Conservation (phyloP, 495 filamentous ascomycete genomes). For the Xylaria scruposa region DNA sequence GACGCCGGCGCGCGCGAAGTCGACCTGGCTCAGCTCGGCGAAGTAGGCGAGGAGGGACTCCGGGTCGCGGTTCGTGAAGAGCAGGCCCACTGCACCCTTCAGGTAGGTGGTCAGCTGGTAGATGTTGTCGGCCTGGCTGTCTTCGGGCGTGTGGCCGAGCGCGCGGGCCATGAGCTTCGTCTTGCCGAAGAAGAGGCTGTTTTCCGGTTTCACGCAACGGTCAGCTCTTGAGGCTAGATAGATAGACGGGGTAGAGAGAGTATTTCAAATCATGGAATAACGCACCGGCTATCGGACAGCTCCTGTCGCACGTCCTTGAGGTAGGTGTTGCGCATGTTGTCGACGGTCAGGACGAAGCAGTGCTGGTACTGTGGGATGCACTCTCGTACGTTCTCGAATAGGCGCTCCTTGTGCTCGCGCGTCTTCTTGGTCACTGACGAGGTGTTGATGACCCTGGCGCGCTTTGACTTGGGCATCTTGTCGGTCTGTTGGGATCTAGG, state of each 20-base stretch:
- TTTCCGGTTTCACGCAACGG: not conserved
- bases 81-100: slow-evolving; percentile 81
- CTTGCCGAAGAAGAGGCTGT: slow-evolving; percentile 94
- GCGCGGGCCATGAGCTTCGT: slow-evolving; percentile 98
- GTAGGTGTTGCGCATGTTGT: slow-evolving; percentile 99
- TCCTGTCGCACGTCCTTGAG: slow-evolving; percentile 89
- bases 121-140: slow-evolving; percentile 77
- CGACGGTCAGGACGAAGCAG: slow-evolving; percentile 89
- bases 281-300: slow-evolving; percentile 82
- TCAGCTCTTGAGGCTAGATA: not conserved
- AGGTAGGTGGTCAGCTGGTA: slow-evolving; percentile 73
- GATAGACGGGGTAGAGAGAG: not conserved
- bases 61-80: slow-evolving; percentile 82
- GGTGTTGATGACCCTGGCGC: slow-evolving; percentile 83
- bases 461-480: slow-evolving; percentile 96
- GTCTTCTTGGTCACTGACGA: slow-evolving; percentile 91
- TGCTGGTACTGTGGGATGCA: slow-evolving; percentile 83
- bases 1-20: slow-evolving; percentile 90
- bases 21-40: slow-evolving; percentile 62
- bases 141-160: slow-evolving; percentile 75
- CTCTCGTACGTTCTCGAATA: slow-evolving; percentile 88
- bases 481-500: not conserved
- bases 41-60: slow-evolving; percentile 71
- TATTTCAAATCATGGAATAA: not conserved
- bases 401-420: slow-evolving; percentile 82